phyloP scores from a whole-genome alignment of 768 basidiomycete species.

The Ramaria rubella region DNA sequence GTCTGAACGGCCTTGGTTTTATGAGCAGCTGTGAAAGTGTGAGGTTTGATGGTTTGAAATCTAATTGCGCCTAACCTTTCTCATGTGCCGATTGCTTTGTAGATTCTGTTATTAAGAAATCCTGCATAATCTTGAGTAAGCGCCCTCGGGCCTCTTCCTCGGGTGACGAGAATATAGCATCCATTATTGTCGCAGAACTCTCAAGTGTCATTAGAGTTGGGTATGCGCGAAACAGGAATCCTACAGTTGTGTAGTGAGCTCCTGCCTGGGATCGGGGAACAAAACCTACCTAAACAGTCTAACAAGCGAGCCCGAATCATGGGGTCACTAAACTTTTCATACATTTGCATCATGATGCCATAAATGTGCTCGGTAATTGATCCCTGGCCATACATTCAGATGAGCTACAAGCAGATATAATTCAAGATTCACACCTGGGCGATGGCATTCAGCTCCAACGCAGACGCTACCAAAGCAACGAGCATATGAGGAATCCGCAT shows the following conservation, averaged over 20 bases:
- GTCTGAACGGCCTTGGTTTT: constrained; percentile 35
- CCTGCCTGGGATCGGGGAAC: neutral
- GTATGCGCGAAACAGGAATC: constrained; percentile 87
- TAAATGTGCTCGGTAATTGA: constrained; percentile 84
- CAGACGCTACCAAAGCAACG: constrained; percentile 37
- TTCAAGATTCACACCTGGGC: constrained; percentile 37
- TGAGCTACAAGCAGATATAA: neutral
- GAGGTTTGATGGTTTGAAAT: neutral
- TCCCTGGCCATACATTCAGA: constrained; percentile 33
- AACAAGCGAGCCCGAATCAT: constrained; percentile 65
- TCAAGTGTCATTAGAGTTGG: constrained; percentile 86
- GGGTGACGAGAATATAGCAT: constrained; percentile 70
- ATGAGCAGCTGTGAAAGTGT: neutral
- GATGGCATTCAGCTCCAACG: constrained; percentile 50
- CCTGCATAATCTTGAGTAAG: constrained; percentile 82
- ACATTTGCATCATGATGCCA: constrained; percentile 58
- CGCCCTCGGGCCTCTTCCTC: constrained; percentile 69
- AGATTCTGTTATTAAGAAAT: constrained; percentile 81
- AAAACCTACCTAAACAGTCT: constrained; percentile 71
- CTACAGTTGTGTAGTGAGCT: constrained; percentile 32
- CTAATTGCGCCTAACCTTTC: constrained; percentile 41
- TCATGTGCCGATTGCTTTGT: constrained; percentile 67
- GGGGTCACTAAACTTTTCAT: constrained; percentile 55
- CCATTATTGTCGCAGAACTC: constrained; percentile 78
- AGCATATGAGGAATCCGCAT: neutral